Conservation (phyloP, 768 basidiomycete genomes). For the Gymnopilus junonius region DNA sequence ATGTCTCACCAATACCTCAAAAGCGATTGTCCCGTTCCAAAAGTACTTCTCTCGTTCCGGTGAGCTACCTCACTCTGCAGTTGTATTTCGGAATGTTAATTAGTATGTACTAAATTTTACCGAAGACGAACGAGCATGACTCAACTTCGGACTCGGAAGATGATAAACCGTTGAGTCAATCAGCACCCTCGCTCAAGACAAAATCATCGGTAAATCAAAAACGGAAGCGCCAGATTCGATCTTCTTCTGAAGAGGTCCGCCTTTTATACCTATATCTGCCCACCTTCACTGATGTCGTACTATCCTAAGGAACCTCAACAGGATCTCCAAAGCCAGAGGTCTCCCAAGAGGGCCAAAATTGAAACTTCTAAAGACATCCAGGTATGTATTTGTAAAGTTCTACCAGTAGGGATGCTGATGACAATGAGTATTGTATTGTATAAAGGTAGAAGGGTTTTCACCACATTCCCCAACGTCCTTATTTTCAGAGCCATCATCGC, state of each 20-base stretch:
- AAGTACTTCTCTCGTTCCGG: not conserved
- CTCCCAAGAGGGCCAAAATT: not conserved
- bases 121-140: not conserved
- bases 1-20: not conserved
- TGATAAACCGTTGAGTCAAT: not conserved
- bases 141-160: constrained; percentile 6
- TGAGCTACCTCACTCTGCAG: not conserved
- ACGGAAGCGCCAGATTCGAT: constrained; percentile 12
- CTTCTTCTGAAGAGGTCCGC: constrained; percentile 19
- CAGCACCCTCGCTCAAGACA: constrained; percentile 8
- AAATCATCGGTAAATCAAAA: constrained; percentile 13
- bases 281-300: not conserved
- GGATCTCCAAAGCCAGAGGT: not conserved
- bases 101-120: not conserved
- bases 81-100: not conserved
- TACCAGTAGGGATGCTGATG: not conserved
- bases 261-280: not conserved
- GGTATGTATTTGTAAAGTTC: not conserved
- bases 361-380: no score
- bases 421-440: not conserved
- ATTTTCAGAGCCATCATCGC: constrained; percentile 18
- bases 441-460: not conserved
- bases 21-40: not conserved
- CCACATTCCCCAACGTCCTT: constrained; percentile 6
- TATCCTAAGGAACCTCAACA: constrained; percentile 9